These are phyloP conservation scores for Pseudonitzschia delicatissima DNA, from an alignment of 108 stramenopile genomes.

Conservation along the genomic window DNA sequence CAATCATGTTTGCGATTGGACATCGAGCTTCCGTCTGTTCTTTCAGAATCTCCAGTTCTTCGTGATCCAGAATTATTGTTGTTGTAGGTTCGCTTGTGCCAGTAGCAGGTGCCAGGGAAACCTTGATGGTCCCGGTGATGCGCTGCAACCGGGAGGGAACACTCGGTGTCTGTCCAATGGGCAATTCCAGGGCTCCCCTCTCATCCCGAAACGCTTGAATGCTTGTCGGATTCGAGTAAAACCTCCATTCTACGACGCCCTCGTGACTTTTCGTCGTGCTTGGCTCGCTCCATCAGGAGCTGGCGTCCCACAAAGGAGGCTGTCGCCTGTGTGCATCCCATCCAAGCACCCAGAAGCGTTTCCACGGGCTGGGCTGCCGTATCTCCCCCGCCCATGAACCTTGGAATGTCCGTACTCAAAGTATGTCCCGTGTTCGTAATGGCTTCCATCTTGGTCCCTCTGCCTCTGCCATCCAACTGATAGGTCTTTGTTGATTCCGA, in stretches of 20 bases:
- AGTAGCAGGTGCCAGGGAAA: conserved; percentile 13
- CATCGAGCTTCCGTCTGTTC: conserved; percentile 78
- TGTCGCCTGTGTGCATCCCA: conserved; percentile 83
- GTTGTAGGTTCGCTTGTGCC: background rate
- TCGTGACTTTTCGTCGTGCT: background rate
- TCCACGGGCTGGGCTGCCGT: conserved; percentile 80
- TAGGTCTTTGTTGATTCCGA: conserved; percentile 49
- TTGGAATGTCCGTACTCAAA: conserved; percentile 73
- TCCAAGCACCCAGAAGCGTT: conserved; percentile 58
- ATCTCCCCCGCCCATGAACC: conserved; percentile 67
- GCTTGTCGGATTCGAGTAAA: too few species aligned
- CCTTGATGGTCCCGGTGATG: conserved; percentile 45
- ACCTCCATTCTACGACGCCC: conserved; percentile 57
- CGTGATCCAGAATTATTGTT: background rate
- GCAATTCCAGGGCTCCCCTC: conserved; percentile 64
- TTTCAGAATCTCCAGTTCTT: conserved; percentile 46
- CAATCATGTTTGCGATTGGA: conserved; percentile 82
- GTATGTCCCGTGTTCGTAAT: conserved; percentile 58
- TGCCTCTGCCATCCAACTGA: conserved; percentile 41
- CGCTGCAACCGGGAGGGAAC: conserved; percentile 47
- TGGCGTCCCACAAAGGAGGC: conserved; percentile 72
- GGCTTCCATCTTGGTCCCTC: conserved; percentile 34
- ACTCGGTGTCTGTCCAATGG: conserved; percentile 46
- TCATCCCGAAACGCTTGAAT: conserved; percentile 59
- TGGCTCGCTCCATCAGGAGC: too few species aligned